Evolutionary conservation across 169 alveolate genomes (phyloP), one percentile per base, ranked within the genome.

Genomic region (Plasmodium blacklocki): DNA sequence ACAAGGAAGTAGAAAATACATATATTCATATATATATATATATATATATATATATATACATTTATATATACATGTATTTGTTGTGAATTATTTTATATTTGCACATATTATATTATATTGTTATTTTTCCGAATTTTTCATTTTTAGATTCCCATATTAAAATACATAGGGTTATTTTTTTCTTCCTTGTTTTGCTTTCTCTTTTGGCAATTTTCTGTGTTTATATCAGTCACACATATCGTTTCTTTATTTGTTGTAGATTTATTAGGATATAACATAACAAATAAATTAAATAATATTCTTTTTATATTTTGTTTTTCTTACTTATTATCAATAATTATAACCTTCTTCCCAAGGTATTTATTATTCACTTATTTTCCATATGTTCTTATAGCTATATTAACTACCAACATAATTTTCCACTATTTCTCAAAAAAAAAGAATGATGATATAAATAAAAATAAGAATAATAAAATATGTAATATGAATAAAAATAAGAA

Each of bases 181-280:
- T 68, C 74, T 14, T 54, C 74, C 14, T 63, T 80, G 49, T 50
- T 67, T 1, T 80, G 54, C 45, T 80, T 80, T 50, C 52, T 80
- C 15, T 23, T 74, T 15, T 80, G 90, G 90, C 90, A 80, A 49
- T 80, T 80, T 43, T 80, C 90, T 29, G 90, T 67, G 19, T 80
- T 80, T 29, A 54, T 56, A 8, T 67, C 68, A 18, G 19, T 80
- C 29, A 80, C 90, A 2, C 70, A 66, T 56, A 63, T 80, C n/a
- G 62, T 80, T 26, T n/a, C 85, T 21, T 67, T 80, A 1, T 80
- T 80, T 72, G 32, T 60, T n/a, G 67, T 80, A 19, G 80, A 80
- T 26, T 60, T 80, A 19, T 49, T 80, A 12, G 90, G 83, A 67
- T 80, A 67, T 63, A 12, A 63, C 1, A 67, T 80, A 67, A n/a